These are phyloP conservation scores for Naganishia sp. DNA, from an alignment of 1,284 basidiomycete species.

Conservation along the genomic window DNA sequence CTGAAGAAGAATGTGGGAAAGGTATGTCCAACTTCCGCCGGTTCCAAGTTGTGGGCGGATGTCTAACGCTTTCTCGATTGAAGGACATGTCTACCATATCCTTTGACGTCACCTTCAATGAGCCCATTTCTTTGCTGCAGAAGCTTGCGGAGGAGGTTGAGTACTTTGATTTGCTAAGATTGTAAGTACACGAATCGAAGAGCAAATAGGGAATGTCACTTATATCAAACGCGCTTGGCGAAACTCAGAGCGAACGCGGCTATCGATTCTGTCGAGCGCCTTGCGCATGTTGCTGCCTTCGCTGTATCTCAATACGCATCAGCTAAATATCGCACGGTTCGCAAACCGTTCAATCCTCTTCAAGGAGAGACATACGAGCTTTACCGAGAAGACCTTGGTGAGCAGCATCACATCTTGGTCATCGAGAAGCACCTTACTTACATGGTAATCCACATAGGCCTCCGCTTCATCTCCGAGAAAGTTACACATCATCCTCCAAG, in stretches of 20 bases:
- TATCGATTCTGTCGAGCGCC: constrained; percentile 68
- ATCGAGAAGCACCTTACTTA: background rate
- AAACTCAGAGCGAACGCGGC: constrained; percentile 61
- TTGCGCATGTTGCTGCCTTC: constrained; percentile 77
- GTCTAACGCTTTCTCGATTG: background rate
- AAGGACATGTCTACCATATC: constrained; percentile 76
- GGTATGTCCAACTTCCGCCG: background rate
- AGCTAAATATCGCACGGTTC: constrained; percentile 72
- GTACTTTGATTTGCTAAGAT: constrained; percentile 67
- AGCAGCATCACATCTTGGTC: background rate
- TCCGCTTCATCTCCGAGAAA: constrained; percentile 80
- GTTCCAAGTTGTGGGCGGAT: background rate
- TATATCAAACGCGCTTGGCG: background rate
- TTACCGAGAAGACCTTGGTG: constrained; percentile 56
- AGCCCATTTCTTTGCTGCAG: constrained; percentile 79
- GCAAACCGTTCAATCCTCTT: constrained; percentile 73
- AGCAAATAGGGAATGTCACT: background rate
- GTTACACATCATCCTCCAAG: constrained; percentile 78
- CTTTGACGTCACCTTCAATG: constrained; percentile 84
- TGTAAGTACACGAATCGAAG: constrained; percentile 28
- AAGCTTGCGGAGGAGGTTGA: constrained; percentile 74
- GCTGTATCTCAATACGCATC: constrained; percentile 81
- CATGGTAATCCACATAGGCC: constrained; percentile 37
- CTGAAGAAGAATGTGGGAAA: constrained; percentile 92
- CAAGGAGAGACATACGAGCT: constrained; percentile 86